Evolutionary conservation across 2,329 filamentous ascomycete genomes (phyloP).

Genomic region (Colletotrichum sp.): DNA sequence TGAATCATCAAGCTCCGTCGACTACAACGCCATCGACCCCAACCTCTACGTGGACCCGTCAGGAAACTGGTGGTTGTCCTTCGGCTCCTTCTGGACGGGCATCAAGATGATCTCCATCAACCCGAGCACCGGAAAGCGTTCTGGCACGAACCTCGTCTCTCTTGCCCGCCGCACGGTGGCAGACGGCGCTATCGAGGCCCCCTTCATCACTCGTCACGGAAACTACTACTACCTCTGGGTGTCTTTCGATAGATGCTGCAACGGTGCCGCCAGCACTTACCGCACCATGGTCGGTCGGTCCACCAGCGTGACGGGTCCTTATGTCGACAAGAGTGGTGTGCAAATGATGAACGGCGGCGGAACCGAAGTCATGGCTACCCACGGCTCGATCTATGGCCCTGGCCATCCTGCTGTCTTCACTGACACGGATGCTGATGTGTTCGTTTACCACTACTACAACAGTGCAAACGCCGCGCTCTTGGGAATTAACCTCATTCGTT

Average conservation of each 20-base stretch:
- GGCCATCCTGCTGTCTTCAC: constrained; percentile 35
- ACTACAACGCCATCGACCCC: constrained; percentile 34
- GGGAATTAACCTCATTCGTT: constrained; percentile 34
- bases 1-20: constrained; percentile 24
- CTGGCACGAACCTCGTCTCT: constrained; percentile 25
- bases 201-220: constrained; percentile 31
- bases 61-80: constrained; percentile 34
- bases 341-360: constrained; percentile 32
- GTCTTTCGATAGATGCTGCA: constrained; percentile 34
- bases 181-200: constrained; percentile 31
- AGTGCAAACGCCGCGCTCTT: constrained; percentile 26
- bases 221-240: constrained; percentile 37
- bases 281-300: constrained; percentile 37
- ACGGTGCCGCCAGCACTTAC: constrained; percentile 32
- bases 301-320: constrained; percentile 30
- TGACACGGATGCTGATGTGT: constrained; percentile 33
- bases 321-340: constrained; percentile 28
- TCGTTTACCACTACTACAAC: constrained; percentile 35
- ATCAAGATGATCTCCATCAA: constrained; percentile 32
- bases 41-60: constrained; percentile 31
- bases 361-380: constrained; percentile 31
- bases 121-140: constrained; percentile 28
- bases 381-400: constrained; percentile 32
- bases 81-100: constrained; percentile 36
- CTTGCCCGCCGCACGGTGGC: constrained; percentile 27